A percentile compares a stretch with the other conserved stretches of the same genome.
Evolutionary conservation across 1,284 basidiomycete species (phyloP).

Genomic region (Kalmanozyma brasiliensis): DNA sequence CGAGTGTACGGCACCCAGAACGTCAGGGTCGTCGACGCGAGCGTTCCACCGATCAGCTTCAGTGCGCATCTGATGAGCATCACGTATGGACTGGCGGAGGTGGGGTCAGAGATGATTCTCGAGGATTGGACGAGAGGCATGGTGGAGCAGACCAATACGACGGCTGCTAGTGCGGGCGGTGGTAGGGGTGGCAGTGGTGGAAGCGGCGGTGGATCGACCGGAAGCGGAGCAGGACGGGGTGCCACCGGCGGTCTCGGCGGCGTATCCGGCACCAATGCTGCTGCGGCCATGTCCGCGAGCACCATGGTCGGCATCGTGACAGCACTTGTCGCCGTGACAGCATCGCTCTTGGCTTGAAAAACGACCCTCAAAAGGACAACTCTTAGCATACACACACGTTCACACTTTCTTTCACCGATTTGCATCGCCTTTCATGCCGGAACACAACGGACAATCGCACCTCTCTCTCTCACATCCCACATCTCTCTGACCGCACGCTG

Average conservation of each 20-base stretch:
- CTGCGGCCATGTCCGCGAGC: neutral
- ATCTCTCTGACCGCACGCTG: too few species aligned
- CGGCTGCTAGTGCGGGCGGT: neutral
- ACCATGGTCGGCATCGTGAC: too few species aligned
- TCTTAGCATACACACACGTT: too few species aligned
- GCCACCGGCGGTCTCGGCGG: neutral
- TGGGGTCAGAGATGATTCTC: slow-evolving; percentile 52
- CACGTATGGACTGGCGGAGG: slow-evolving; percentile 73
- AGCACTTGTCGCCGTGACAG: too few species aligned
- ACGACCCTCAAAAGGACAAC: too few species aligned
- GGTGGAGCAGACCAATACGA: neutral
- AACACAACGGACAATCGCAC: too few species aligned
- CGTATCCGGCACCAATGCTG: neutral
- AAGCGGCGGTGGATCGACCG: neutral
- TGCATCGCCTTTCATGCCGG: too few species aligned
- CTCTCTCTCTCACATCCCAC: too few species aligned
- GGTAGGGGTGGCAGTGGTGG: neutral
- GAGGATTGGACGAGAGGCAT: slow-evolving; percentile 13
- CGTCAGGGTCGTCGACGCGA: slow-evolving; percentile 51
- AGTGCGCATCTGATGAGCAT: slow-evolving; percentile 71
- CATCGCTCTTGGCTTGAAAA: too few species aligned
- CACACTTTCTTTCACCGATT: too few species aligned
- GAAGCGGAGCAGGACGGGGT: neutral
- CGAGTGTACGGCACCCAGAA: slow-evolving; percentile 59
- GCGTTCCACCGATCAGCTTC: slow-evolving; percentile 66